Base-by-base conservation (phyloP, 495 filamentous ascomycete species). In the Evernia prunastri region DNA sequence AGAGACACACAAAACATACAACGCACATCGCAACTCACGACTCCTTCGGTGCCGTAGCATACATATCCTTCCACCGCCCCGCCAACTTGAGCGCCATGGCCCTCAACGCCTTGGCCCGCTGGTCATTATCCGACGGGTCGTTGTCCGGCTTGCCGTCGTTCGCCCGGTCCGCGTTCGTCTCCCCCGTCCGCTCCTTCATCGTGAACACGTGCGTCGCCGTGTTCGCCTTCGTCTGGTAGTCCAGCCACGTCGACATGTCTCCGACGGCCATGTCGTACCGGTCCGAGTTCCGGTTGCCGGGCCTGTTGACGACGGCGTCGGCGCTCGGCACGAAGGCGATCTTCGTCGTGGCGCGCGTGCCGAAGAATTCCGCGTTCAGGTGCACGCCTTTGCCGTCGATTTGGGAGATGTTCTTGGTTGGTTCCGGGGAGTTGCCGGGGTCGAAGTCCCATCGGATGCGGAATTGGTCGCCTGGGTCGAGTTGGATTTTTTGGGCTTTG, bases 361-460 rank as follows among this genome's bases (percentile, higher is more conserved):
- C 71, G 51, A 47, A 72, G 58, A 63, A 65, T 23, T 65, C 63
- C 1, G 63, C 63, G 33, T 65, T 65, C 27, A 65, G 31, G 39
- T 65, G 63, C 12, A 65, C 63, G 31, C 63, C 63, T 62, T 65
- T 65, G 36, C 12, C 20, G 20, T 45, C 42, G 42, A 45, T 20
- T 9, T 23, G 42, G 1, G 7, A 18, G 27, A 60, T 45, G 17
- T 57, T 57, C 17, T 33, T 18, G 5, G 25, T 20, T 15, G 29
- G 54, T 1, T 33, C 54, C 15, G 54, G 29, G 2, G 54, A 17
- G 35, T 57, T 31, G 29, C 54, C 54, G 31, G 61, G 61, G 42
- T 65, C 63, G 15, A 45, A 65, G 63, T 65, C 63, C 63, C 63
- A 65, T 20, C 63, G 63, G 59, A 65, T 65, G 57, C 63, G 63